These are phyloP conservation scores for Lagerstroemia speciosa DNA, from an alignment of 345 rosid genomes.

Conservation along the genomic window DNA sequence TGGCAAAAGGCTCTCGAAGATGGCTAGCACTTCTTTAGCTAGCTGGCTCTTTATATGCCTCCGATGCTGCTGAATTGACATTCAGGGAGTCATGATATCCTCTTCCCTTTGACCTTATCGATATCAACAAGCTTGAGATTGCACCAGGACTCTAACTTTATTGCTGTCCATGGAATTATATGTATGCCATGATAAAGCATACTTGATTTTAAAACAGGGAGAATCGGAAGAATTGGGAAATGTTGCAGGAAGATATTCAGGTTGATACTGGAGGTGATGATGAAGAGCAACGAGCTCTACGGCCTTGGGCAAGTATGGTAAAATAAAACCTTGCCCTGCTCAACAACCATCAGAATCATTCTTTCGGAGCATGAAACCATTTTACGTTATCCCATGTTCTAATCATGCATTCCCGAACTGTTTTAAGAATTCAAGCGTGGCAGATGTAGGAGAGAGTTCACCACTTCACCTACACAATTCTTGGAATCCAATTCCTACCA, in stretches of 20 bases:
- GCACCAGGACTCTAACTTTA: constrained; percentile 66
- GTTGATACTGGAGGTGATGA: constrained; percentile 94
- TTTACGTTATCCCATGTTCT: background rate
- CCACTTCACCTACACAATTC: too few relatives aligned
- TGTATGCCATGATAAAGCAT: too few relatives aligned
- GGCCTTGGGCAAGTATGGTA: constrained; percentile 88
- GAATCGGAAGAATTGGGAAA: constrained; percentile 1
- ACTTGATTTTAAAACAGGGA: background rate
- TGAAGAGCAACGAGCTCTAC: constrained; percentile 96
- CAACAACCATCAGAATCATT: background rate
- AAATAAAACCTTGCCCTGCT: background rate
- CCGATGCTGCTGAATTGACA: constrained; percentile 98
- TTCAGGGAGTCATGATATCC: constrained; percentile 67
- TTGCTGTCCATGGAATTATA: background rate
- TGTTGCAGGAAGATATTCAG: constrained; percentile 72
- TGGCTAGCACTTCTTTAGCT: constrained; percentile 75
- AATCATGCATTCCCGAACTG: background rate
- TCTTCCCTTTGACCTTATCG: constrained; percentile 88
- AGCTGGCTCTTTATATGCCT: constrained; percentile 82
- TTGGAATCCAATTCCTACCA: too few relatives aligned
- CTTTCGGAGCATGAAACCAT: background rate
- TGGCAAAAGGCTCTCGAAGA: constrained; percentile 64
- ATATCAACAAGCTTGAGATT: constrained; percentile 88
- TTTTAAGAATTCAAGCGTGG: constrained; percentile 90
- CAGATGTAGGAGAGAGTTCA: constrained; percentile 91